Base-by-base conservation (phyloP, 495 filamentous ascomycete genomes). In the Hamigera avellanea region DNA sequence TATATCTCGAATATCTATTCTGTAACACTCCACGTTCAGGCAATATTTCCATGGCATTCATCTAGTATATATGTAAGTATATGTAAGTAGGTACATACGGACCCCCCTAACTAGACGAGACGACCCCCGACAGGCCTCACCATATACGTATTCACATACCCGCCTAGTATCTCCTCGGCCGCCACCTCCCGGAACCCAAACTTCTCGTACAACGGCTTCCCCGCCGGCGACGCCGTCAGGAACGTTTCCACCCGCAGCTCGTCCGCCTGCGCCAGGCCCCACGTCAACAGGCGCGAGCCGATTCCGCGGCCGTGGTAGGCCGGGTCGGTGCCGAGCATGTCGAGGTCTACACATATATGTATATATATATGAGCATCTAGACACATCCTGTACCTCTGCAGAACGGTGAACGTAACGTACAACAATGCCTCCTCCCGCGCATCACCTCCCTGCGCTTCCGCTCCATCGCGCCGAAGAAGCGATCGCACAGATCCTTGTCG, bases 241-340 rank as follows among this genome's bases (percentile, higher is more conserved):
- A 53, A 66, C 13, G 47, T 43, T 39, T 67, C 63, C 8, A 70
- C 39, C 1, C 44, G 40, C 17, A 57, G 49, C 14, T 53, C 45
- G 31, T 70, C 61, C 5, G 59, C 60, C 5, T 56, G 45, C 0
- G 49, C 45, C 18, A 67, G 42, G 13, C 64, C 69, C 61, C 59
- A 70, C 34, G 54, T 44, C 5, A 63, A 47, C 0, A 73, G 35
- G 15, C 45, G 53, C 0, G 52, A 46, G 1, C 57, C 69, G 0
- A 62, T 46, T n/a, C 62, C 58, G 1, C 44, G 48, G 6, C 66
- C 62, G 32, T 70, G 61, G 32, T 59, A 45, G 2, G 47, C 41
- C 1, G 57, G 53, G 13, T 60, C 45, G n/a, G 58, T 57, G 13
- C 41, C 56, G 10, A 65, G 30, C 3, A 63, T 45, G 10, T 60